A percentile compares a stretch with the other conserved stretches of the same genome.
Evolutionary conservation across 2,329 filamentous ascomycete genomes (phyloP).

Genomic region (Pseudogymnoascus sp.): DNA sequence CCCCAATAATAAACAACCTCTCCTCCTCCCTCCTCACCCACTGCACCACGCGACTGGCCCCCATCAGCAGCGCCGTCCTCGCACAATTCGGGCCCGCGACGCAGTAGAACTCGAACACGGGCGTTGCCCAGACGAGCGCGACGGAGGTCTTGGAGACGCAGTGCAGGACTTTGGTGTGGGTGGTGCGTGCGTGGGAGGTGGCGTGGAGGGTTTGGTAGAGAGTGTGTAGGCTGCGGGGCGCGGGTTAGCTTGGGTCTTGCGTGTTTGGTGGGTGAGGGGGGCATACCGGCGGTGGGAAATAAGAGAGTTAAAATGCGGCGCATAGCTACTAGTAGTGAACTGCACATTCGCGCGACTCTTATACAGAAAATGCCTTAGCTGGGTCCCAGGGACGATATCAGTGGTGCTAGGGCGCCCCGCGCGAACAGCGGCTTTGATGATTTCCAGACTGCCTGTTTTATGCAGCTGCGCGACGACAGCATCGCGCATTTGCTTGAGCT

Average conservation of each 20-base stretch:
- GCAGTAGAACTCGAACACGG: constrained; percentile 88
- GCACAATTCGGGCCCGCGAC: constrained; percentile 71
- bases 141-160: constrained; percentile 66
- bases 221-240: constrained; percentile 54
- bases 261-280: constrained; percentile 9
- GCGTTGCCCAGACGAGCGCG: constrained; percentile 83
- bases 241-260: not conserved
- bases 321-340: constrained; percentile 81
- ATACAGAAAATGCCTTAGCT: constrained; percentile 87
- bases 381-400: constrained; percentile 71
- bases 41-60: constrained; percentile 80
- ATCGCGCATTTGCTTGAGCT: constrained; percentile 66
- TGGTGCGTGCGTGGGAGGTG: constrained; percentile 73
- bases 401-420: constrained; percentile 62
- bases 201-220: constrained; percentile 81
- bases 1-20: constrained; percentile 90
- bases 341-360: constrained; percentile 93
- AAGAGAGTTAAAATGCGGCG: constrained; percentile 54
- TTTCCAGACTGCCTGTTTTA: constrained; percentile 64
- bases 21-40: constrained; percentile 93
- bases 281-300: constrained; percentile 53
- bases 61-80: constrained; percentile 63
- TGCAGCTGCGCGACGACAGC: constrained; percentile 60
- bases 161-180: constrained; percentile 81
- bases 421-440: constrained; percentile 64